These are phyloP conservation scores for Phytophthora pseudosyringae DNA, from an alignment of 352 stramenopile species.

Conservation along the genomic window DNA sequence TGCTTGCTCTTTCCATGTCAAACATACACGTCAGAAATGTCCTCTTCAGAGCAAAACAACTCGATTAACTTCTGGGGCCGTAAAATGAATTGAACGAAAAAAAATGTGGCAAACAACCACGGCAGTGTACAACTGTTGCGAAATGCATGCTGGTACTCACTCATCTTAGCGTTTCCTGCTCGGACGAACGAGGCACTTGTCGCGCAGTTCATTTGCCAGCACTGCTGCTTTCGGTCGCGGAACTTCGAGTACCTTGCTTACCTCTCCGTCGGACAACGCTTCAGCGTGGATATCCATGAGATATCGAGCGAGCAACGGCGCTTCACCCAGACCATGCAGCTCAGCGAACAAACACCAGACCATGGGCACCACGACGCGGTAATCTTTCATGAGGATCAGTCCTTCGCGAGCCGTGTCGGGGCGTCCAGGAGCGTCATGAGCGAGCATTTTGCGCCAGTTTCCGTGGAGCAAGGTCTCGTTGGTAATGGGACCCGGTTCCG, in stretches of 20 bases:
- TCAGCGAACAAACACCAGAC: constrained; percentile 77
- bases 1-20: too few relatives aligned
- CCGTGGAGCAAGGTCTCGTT: constrained; percentile 62
- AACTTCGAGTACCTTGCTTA: constrained; percentile 45
- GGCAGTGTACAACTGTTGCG: constrained; percentile 14
- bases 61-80: neutral
- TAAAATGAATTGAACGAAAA: constrained; percentile 16
- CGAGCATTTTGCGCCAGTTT: constrained; percentile 37
- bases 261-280: constrained; percentile 41
- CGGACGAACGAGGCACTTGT: constrained; percentile 44
- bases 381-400: constrained; percentile 61
- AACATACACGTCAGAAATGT: too few relatives aligned
- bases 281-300: constrained; percentile 58
- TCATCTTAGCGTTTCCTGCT: constrained; percentile 23
- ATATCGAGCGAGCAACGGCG: constrained; percentile 52
- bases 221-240: constrained; percentile 48
- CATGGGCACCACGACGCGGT: constrained; percentile 75
- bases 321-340: constrained; percentile 62
- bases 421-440: constrained; percentile 41
- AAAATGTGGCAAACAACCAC: constrained; percentile 6
- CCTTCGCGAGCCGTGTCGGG: constrained; percentile 50
- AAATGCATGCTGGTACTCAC: neutral
- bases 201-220: constrained; percentile 52
- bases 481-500: constrained; percentile 65
- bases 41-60: neutral